A percentile compares a stretch with the other conserved stretches of the same genome.
Conservation (phyloP, 805 yeast genomes). For the Yamadazyma akitaensis region DNA sequence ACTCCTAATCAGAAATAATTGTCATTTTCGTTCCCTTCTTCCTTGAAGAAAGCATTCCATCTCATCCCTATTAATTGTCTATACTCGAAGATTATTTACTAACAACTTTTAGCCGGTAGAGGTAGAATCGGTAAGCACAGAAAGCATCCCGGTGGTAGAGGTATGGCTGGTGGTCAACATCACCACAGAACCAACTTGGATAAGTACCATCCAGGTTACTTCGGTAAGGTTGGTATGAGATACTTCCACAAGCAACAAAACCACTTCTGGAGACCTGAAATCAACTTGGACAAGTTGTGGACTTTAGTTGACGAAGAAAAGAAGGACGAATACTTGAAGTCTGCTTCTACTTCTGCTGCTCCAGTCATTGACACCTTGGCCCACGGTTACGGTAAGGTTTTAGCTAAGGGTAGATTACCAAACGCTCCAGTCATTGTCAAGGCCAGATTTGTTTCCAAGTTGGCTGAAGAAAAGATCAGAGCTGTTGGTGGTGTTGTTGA, state of each 20-base stretch:
- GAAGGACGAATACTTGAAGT: constrained; percentile 89
- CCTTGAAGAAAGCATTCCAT: not conserved
- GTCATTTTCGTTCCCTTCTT: no score
- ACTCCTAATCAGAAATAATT: no score
- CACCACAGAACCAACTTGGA: constrained; percentile 99
- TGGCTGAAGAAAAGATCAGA: constrained; percentile 99
- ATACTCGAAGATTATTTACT: constrained; percentile 20
- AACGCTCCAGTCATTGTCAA: constrained; percentile 97
- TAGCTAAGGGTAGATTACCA: constrained; percentile 99
- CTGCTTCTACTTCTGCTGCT: constrained; percentile 84
- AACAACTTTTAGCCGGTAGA: constrained; percentile 82
- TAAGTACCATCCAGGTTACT: constrained; percentile 99
- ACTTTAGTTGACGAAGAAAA: constrained; percentile 88
- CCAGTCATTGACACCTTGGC: constrained; percentile 99
- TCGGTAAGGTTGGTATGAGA: constrained; percentile 99
- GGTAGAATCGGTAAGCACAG: constrained; percentile 99
- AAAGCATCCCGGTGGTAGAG: constrained; percentile 99
- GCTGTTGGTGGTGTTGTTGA: constrained; percentile 99
- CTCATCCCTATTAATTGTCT: not conserved
- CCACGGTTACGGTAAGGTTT: constrained; percentile 99
- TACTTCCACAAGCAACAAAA: constrained; percentile 93
- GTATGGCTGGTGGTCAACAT: constrained; percentile 99
- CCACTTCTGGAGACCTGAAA: constrained; percentile 97
- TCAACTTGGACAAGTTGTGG: constrained; percentile 99
- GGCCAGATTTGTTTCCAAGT: constrained; percentile 98